Evolutionary conservation across 805 yeast species (phyloP), one percentile per base, ranked within the genome.

Genomic region (Metschnikowia rubicola): DNA sequence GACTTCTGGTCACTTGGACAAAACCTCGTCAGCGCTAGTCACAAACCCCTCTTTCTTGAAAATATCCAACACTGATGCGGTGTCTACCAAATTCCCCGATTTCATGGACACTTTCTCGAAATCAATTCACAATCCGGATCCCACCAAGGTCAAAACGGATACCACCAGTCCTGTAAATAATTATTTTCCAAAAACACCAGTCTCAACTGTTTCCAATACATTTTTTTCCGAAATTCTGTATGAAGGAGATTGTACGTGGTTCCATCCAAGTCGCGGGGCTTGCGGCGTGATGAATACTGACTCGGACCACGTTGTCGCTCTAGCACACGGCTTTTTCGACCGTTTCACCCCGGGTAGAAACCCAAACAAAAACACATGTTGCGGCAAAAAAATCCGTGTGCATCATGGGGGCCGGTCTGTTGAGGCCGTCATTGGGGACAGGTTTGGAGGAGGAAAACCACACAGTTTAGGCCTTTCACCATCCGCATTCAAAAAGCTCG

Each of bases 381-480:
- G 86, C 63, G 84, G 84, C 44, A 74, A 70, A 63, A 61, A 70
- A 58, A 77, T 80, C 56, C 65, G 62, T 41, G 78, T 79, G 35
- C 57, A 56, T 56, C 74, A 73, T 56, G 64, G 65, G 46, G 81
- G 77, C 41, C 76, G 75, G 59, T 65, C 80, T 11, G 84, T 80
- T 47, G 71, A 67, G 40, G 86, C 81, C 42, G 75, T 76, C 15
- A 80, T 81, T 41, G 77, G 70, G 33, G 87, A 82, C 65, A 66
- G 75, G 51, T 81, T 86, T 65, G 77, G 68, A 45, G 83, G 79
- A 26, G 81, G 86, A 57, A 53, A 61, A 19, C 57, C 63, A 42
- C 60, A 77, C 48, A 78, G 73, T 55, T 74, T 81, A 48, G 86
- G 81, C 56, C 70, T 82, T 47, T 77, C 84, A 10, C 85, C 85